These are phyloP conservation scores for Rubus idaeus DNA, from an alignment of 306 rosid species.

Conservation along the genomic window DNA sequence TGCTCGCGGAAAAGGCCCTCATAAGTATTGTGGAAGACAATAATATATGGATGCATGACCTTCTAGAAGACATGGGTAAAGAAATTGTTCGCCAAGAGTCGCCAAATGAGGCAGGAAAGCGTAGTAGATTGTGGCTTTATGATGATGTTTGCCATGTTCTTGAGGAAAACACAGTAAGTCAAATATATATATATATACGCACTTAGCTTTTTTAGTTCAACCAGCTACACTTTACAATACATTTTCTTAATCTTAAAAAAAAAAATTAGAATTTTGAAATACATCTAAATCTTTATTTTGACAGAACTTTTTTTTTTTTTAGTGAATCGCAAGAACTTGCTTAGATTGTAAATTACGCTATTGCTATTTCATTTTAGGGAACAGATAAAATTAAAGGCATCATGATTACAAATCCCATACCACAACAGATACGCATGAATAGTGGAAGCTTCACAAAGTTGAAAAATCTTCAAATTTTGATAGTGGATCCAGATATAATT, in stretches of 20 bases:
- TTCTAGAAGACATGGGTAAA: slow-evolving; percentile 38
- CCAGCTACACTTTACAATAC: too few species aligned
- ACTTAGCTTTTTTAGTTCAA: background rate
- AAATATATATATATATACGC: background rate
- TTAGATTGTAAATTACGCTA: background rate
- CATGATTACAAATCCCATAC: too few species aligned
- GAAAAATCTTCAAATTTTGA: background rate
- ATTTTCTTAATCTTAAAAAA: too few species aligned
- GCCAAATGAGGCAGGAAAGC: background rate
- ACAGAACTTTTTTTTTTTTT: too few species aligned
- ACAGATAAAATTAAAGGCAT: background rate
- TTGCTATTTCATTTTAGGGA: background rate
- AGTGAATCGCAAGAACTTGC: too few species aligned
- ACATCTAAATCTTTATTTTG: too few species aligned
- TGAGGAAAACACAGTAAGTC: background rate
- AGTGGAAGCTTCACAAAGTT: slow-evolving; percentile 13
- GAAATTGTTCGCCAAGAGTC: slow-evolving; percentile 33
- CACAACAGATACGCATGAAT: slow-evolving; percentile 13
- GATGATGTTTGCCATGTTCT: slow-evolving; percentile 24
- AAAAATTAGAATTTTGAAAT: too few species aligned
- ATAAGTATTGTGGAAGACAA: slow-evolving; percentile 3
- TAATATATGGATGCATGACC: slow-evolving; percentile 38
- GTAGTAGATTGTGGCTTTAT: slow-evolving; percentile 30
- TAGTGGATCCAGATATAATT: background rate
- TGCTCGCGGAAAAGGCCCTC: background rate